Evolutionary conservation across 2,329 filamentous ascomycete genomes (phyloP).

Genomic region (Gnomoniopsis smithogilvyi): DNA sequence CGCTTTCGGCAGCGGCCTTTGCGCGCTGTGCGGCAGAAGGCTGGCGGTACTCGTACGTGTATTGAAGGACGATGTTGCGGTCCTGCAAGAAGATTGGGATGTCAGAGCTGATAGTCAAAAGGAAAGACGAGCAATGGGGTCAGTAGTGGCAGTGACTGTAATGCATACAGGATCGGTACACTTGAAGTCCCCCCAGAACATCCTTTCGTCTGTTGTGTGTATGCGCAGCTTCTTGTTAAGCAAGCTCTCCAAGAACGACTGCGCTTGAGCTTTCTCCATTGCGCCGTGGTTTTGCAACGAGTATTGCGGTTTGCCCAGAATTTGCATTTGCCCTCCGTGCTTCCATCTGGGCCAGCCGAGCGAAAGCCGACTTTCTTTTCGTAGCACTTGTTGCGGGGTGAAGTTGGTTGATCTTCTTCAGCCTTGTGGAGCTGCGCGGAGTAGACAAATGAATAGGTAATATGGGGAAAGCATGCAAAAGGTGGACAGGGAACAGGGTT

Average conservation of each 20-base stretch:
- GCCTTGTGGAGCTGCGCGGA: conserved; percentile 5
- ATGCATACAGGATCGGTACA: conserved; percentile 87
- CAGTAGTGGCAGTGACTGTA: background rate
- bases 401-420: conserved; percentile 5
- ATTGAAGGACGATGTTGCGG: conserved; percentile 79
- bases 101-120: background rate
- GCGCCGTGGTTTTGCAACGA: conserved; percentile 21
- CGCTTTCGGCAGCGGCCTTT: conserved; percentile 35
- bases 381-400: background rate
- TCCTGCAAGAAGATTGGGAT: conserved; percentile 53
- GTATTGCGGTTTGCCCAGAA: background rate
- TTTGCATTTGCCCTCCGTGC: background rate
- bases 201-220: conserved; percentile 75
- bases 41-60: conserved; percentile 85
- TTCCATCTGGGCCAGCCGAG: no score
- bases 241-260: conserved; percentile 59
- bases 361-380: background rate
- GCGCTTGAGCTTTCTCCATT: conserved; percentile 50
- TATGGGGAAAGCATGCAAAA: no score
- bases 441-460: no score
- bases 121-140: background rate
- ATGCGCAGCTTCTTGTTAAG: conserved; percentile 78
- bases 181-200: conserved; percentile 89
- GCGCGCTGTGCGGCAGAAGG: conserved; percentile 53
- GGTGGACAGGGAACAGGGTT: background rate